Evolutionary conservation across 805 yeast species (phyloP), one percentile per base, ranked within the genome.

Genomic region (Saturnispora besseyi): DNA sequence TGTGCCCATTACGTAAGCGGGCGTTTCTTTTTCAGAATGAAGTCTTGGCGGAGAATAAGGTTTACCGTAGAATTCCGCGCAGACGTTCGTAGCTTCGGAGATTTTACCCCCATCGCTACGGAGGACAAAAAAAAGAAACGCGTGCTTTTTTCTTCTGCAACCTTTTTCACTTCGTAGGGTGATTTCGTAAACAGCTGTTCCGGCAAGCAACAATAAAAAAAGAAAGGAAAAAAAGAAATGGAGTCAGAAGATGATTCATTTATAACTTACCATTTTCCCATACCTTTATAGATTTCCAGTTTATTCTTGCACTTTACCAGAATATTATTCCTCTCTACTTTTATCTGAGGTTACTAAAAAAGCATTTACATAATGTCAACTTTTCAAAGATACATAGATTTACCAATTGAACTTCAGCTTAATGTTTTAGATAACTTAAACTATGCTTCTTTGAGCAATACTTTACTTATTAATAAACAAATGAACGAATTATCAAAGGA

Each of bases 201-300:
- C 40, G 40, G 40, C 26, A 21, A 11, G 18, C 24, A 12, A 22
- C 11, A 15, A 21, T 12, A 3, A 13, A 1, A 9, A 6, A 18
- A 36, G n/a, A 36, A 36, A 36, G 26, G 18, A 36, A 36, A 22
- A 36, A 36, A 36, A 21, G 40, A 36, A 22, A 11, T 36, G 40
- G 40, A 36, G 40, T 36, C 40, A 36, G 21, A 36, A 36, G 40
- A 36, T 36, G 40, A 36, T 36, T 36, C 40, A 36, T 36, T 36
- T 36, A 36, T 36, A 36, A 36, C 13, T 18, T 36, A 22, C 5
- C 21, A 18, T 21, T 36, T 18, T 11, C 40, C 40, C 40, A 26
- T 6, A 26, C n/a, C 40, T 36, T 36, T 36, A 18, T 18, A 18
- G 18, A 18, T 18, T 18, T 18, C 18, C 18, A 2, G 18, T 18